phyloP scores from a whole-genome alignment of 306 rosid genomes.

The Acacia confusa region DNA sequence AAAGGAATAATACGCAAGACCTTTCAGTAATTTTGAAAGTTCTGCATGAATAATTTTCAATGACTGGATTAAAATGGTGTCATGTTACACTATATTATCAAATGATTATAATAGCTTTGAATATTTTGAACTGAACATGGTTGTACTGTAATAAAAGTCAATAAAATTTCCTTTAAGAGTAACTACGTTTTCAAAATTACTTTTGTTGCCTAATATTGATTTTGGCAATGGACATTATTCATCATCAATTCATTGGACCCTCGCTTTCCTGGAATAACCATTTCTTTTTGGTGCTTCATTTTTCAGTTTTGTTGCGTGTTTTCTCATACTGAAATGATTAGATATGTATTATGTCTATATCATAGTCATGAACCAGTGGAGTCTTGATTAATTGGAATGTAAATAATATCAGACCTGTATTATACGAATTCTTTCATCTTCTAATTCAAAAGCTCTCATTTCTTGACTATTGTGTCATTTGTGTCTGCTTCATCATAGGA shows the following conservation, averaged over 20 bases:
- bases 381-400: background rate
- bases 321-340: background rate
- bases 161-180: background rate
- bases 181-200: background rate
- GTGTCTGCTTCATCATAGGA: slow-evolving; percentile 47
- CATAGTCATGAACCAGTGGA: background rate
- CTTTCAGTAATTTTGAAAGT: background rate
- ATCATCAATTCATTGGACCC: background rate
- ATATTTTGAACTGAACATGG: background rate
- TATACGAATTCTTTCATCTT: background rate
- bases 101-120: background rate
- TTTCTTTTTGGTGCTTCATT: background rate
- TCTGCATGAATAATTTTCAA: slow-evolving; percentile 13
- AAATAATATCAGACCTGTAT: background rate
- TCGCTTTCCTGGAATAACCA: background rate
- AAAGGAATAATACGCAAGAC: background rate
- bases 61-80: background rate
- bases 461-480: slow-evolving; percentile 17
- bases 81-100: background rate
- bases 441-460: slow-evolving; percentile 9
- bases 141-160: background rate
- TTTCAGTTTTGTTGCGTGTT: background rate
- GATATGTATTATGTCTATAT: background rate
- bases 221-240: background rate
- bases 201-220: background rate